phyloP scores from a whole-genome alignment of 169 alveolate species.

The Eimeria necatrix region DNA sequence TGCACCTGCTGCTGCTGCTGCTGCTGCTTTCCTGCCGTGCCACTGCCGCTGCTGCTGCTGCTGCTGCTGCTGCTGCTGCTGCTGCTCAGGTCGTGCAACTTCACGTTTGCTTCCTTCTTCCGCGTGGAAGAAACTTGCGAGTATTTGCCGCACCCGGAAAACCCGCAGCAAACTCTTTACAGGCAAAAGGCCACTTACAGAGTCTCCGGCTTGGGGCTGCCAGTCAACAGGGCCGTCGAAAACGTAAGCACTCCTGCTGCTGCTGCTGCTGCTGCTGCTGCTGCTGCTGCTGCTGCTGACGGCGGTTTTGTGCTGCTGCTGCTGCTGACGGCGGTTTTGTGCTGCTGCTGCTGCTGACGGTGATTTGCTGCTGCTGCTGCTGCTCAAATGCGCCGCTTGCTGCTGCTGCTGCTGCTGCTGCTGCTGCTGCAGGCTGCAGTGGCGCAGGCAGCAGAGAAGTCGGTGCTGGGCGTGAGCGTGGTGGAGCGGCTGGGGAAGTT shows the following conservation, averaged over 20 bases:
- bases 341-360: too few species aligned
- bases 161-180: conserved; percentile 78
- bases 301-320: neutral
- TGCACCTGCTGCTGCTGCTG: too few species aligned
- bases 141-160: conserved; percentile 70
- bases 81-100: conserved; percentile 56
- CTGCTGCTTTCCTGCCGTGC: too few species aligned
- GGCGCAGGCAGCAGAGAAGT: conserved; percentile 71
- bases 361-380: neutral
- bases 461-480: conserved; percentile 42
- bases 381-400: neutral
- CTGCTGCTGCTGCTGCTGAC: too few species aligned
- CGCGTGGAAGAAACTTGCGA: conserved; percentile 74
- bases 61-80: neutral
- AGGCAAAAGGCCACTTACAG: conserved; percentile 73
- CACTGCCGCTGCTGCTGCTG: neutral
- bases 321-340: neutral
- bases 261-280: too few species aligned
- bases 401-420: neutral
- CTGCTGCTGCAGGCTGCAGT: conserved; percentile 67
- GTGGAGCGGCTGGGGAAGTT: conserved; percentile 23
- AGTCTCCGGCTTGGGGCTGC: conserved; percentile 62
- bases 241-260: neutral
- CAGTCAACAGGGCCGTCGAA: conserved; percentile 71
- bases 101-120: conserved; percentile 73